These are phyloP conservation scores for Exophiala sp. DNA, from an alignment of 2,329 filamentous ascomycete species.

Conservation along the genomic window DNA sequence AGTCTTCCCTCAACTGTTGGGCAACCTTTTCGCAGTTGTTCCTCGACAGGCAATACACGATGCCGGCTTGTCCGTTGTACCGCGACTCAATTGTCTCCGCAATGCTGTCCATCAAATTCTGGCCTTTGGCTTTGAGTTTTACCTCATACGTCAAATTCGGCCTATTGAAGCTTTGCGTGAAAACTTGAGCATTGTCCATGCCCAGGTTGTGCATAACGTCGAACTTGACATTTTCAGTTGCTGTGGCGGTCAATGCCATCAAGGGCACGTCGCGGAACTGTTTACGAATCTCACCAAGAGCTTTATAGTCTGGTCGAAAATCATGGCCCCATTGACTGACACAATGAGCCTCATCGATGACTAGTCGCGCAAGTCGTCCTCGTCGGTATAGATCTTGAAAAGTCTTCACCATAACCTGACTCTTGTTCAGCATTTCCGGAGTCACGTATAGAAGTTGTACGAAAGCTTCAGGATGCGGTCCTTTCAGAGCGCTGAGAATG, in stretches of 20 bases:
- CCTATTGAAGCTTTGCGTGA: slow-evolving; percentile 94
- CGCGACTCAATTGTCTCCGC: slow-evolving; percentile 61
- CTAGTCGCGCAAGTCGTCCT: slow-evolving; percentile 76
- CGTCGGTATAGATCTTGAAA: slow-evolving; percentile 67
- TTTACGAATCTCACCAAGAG: slow-evolving; percentile 68
- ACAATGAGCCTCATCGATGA: slow-evolving; percentile 98
- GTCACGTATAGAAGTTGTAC: slow-evolving; percentile 92
- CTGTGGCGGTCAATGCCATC: slow-evolving; percentile 93
- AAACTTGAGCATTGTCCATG: slow-evolving; percentile 73
- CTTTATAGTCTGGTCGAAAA: slow-evolving; percentile 93
- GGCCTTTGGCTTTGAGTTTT: slow-evolving; percentile 62
- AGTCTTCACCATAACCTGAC: slow-evolving; percentile 60
- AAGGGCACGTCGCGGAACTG: slow-evolving; percentile 77
- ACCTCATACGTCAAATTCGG: slow-evolving; percentile 91
- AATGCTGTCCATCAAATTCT: slow-evolving; percentile 52
- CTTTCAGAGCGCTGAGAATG: slow-evolving; percentile 63
- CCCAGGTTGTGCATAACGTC: slow-evolving; percentile 90
- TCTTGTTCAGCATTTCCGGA: slow-evolving; percentile 93
- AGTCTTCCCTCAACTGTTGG: slow-evolving; percentile 56
- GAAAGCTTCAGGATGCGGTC: slow-evolving; percentile 65
- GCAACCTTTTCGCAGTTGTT: slow-evolving; percentile 80
- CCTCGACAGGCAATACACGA: slow-evolving; percentile 87
- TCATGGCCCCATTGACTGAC: slow-evolving; percentile 99
- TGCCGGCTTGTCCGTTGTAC: slow-evolving; percentile 73
- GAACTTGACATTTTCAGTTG: slow-evolving; percentile 85